Percentiles rank a stretch among this genome's conserved stretches.
Evolutionary conservation across 805 yeast genomes (phyloP).

Genomic region (Metschnikowia santaceciliae): DNA sequence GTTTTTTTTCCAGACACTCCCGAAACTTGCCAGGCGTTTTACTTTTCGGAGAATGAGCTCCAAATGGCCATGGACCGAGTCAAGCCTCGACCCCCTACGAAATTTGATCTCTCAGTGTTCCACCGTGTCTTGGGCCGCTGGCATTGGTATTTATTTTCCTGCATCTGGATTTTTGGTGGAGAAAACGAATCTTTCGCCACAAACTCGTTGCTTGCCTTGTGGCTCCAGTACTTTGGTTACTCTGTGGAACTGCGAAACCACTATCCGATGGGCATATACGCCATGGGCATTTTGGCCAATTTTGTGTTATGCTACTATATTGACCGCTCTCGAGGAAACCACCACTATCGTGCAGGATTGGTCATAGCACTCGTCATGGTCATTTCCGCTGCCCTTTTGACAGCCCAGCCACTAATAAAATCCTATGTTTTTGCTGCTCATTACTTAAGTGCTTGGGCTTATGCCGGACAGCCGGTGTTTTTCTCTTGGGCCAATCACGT

Average conservation of each 20-base stretch:
- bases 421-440: conserved; percentile 49
- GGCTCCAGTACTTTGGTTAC: conserved; percentile 41
- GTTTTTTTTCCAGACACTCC: conserved; percentile 59
- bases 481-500: conserved; percentile 64
- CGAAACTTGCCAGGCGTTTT: conserved; percentile 31
- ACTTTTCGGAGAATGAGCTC: conserved; percentile 31
- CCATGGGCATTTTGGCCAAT: conserved; percentile 47
- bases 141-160: conserved; percentile 55
- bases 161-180: conserved; percentile 51
- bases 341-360: conserved; percentile 50
- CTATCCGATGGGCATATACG: conserved; percentile 53
- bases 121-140: conserved; percentile 43
- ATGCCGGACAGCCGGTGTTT: conserved; percentile 57
- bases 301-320: conserved; percentile 41
- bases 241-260: conserved; percentile 45
- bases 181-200: conserved; percentile 45
- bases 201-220: conserved; percentile 45
- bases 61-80: conserved; percentile 9
- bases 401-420: conserved; percentile 37
- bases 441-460: conserved; percentile 50
- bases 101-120: conserved; percentile 26
- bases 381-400: conserved; percentile 45
- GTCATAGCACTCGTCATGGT: conserved; percentile 41
- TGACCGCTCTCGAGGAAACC: conserved; percentile 26
- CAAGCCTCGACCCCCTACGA: conserved; percentile 7